These are phyloP conservation scores for Fraxinus cuspidata DNA, from an alignment of 257 asterid genomes.

Conservation along the genomic window DNA sequence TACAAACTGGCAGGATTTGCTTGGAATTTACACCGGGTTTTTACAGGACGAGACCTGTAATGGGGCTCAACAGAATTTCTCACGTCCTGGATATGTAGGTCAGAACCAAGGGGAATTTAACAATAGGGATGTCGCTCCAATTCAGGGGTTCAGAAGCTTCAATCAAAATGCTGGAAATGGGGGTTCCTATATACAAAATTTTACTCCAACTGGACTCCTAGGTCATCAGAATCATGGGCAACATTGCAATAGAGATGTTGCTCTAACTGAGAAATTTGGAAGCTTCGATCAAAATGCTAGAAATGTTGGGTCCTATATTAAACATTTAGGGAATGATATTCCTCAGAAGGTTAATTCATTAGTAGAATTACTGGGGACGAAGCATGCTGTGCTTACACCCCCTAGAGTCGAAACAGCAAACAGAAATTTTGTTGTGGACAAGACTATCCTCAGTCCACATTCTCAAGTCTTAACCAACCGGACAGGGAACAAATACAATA, in stretches of 20 bases:
- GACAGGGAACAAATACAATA: slow-evolving; percentile 23
- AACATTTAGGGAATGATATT: slow-evolving; percentile 27
- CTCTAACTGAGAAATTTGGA: not conserved
- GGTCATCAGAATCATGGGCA: slow-evolving; percentile 23
- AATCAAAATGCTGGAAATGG: not conserved
- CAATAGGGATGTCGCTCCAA: slow-evolving; percentile 28
- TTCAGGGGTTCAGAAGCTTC: slow-evolving; percentile 2
- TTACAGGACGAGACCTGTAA: slow-evolving; percentile 26
- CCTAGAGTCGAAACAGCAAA: slow-evolving; percentile 22
- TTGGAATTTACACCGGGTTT: slow-evolving; percentile 38
- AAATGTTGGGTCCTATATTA: slow-evolving; percentile 23
- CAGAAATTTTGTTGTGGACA: slow-evolving; percentile 11
- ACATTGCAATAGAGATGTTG: slow-evolving; percentile 10
- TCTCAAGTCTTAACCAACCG: slow-evolving; percentile 34
- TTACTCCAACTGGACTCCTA: slow-evolving; percentile 8
- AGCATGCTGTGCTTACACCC: slow-evolving; percentile 21
- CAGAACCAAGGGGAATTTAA: not conserved
- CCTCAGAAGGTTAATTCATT: slow-evolving; percentile 35
- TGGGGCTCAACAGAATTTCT: slow-evolving; percentile 24
- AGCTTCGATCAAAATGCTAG: slow-evolving; percentile 30
- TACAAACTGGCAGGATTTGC: slow-evolving; percentile 44
- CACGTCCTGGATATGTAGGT: slow-evolving; percentile 14
- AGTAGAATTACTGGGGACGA: slow-evolving; percentile 41
- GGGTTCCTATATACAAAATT: slow-evolving; percentile 20
- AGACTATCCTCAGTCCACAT: slow-evolving; percentile 31